Evolutionary conservation across 352 stramenopile species (phyloP), one percentile per base, ranked within the genome.

Genomic region (Phytophthora macrochlamydospora): DNA sequence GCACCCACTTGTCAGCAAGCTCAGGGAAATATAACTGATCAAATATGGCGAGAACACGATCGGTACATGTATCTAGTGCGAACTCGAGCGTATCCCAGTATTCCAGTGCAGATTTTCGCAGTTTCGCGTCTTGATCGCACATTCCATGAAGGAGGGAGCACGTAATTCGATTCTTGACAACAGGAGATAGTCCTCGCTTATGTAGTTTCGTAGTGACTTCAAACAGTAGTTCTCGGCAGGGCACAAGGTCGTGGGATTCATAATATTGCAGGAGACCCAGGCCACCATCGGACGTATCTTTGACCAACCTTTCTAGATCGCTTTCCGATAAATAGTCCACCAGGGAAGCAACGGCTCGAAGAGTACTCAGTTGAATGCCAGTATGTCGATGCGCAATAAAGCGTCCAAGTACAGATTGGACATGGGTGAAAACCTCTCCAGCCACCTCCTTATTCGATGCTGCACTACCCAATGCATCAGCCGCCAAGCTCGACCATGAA

Each of bases 1-100:
- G 58, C 12, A 91, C 59, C 87, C 87, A 95, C 28, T 78, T 72
- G 43, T 93, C 79, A 13, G 80, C 81, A 18, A 83, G 56, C 11
- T 78, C 53, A 7, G 76, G 54, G 6, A 75, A 59, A 32, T 82
- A 87, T 30, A 92, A 71, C 5, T 71, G 50, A 3, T 62, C 44
- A 56, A 90, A 92, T 4, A 95, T 56, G n/a, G 69, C 73, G n/a
- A 87, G 24, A 35, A 95, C 54, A 3, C 81, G 74, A 31, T 69
- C 60, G 33, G 53, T 72, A 37, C 75, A 83, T n/a, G 73, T 74
- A 18, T 63, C 69, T 9, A 48, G 53, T 12, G 85, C 58, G 28
- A 78, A 13, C 0, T 69, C 59, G 1, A 69, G 81, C 4, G 56
- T 59, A 33, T 71, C 73, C 80, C 81, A 93, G 53, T 87, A 93